Base-by-base conservation (phyloP, 2,329 filamentous ascomycete species). In the Coniella vitis region DNA sequence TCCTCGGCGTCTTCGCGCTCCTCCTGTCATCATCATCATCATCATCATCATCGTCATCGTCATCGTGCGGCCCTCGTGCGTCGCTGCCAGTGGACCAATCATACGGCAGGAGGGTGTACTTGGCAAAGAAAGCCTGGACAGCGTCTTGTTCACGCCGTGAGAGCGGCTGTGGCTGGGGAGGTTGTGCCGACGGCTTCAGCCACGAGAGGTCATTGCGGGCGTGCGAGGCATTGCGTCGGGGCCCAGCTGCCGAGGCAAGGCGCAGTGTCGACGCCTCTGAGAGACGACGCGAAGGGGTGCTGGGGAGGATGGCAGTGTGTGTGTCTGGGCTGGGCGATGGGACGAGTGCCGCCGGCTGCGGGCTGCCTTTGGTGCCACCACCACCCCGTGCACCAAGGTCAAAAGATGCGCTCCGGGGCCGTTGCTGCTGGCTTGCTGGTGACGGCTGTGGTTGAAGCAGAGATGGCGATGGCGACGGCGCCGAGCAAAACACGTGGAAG, bases 81-180 rank as follows among this genome's bases (percentile, higher is more conserved):
- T n/a, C n/a, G n/a, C n/a, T 31, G 17, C 20, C 41, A 31, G 19
- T 14, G 14, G 32, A 21, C 8, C 35, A 35, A 13, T 44, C 41
- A 13, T 36, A 25, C 2, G 67, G 67, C 25, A 66, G 62, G 4
- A 69, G 49, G 16, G 69, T 65, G 47, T 65, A 69, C 39, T 63
- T 67, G n/a, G 64, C 63, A 38, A 70, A 61, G 45, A 70, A 70
- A 0, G 47, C 36, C 16, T 59, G 51, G 5, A 64, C 59, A 3
- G 59, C 62, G 25, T 56, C 54, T 10, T 69, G 60, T 47, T 66
- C 60, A 4, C 19, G 16, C 14, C 4, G 16, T 16, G 41, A 35
- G 5, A 36, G 31, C 7, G 19, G 32, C 20, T 17, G 41, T 17
- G 41, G 29, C 16, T 20, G 32, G 1, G 17, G 32, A 13, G 41